These are phyloP conservation scores for Penstemon barbatus DNA, from an alignment of 257 asterid species.

Conservation along the genomic window DNA sequence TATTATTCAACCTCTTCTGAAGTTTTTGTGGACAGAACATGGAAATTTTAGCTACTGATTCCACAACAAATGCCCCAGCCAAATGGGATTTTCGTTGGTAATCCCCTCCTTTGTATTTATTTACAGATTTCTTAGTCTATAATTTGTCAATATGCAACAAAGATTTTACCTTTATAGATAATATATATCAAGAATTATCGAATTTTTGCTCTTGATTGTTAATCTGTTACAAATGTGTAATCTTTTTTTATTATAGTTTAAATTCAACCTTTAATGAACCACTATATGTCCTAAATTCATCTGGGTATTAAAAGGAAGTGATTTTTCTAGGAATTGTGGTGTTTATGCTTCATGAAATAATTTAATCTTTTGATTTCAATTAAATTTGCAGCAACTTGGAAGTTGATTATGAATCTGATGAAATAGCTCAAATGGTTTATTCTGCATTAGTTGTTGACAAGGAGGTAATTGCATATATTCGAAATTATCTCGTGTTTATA, in stretches of 20 bases:
- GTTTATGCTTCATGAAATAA: not conserved
- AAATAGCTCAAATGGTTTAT: conserved; percentile 60
- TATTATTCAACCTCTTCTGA: no score
- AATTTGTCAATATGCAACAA: not conserved
- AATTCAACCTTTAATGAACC: no score
- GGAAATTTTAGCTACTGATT: conserved; percentile 33
- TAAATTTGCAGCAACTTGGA: conserved; percentile 65
- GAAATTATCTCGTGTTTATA: conserved; percentile 1
- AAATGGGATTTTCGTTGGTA: conserved; percentile 77
- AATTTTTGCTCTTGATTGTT: not conserved
- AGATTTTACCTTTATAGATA: not conserved
- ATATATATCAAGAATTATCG: not conserved
- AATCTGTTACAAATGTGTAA: not conserved
- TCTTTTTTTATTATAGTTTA: not conserved
- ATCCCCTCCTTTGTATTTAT: not conserved
- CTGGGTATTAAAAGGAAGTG: not conserved
- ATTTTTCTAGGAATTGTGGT: not conserved
- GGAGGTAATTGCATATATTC: conserved; percentile 53
- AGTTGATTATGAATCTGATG: conserved; percentile 69
- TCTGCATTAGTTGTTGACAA: conserved; percentile 78
- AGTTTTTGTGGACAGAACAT: not conserved
- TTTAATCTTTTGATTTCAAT: conserved; percentile 12
- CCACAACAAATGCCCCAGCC: conserved; percentile 31
- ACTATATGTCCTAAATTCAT: no score
- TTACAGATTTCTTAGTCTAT: not conserved